Evolutionary conservation across 2,329 filamentous ascomycete species (phyloP), one percentile per base, ranked within the genome.

Genomic region (Aspergillus ibericus): DNA sequence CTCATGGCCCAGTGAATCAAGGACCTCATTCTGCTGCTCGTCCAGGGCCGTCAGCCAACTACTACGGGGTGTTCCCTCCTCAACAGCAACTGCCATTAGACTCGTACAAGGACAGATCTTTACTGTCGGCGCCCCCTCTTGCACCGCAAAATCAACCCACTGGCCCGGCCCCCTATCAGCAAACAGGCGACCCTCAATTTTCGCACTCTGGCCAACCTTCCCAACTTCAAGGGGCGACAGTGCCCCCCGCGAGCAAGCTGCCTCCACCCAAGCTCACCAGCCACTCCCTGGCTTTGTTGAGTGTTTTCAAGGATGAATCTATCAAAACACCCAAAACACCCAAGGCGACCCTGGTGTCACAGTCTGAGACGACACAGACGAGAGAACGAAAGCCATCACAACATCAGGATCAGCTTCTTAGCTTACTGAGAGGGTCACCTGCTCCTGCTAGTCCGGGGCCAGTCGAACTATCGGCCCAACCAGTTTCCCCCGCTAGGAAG

Each of bases 191-290:
- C 59, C 77, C 76, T 40, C 72, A 79, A 62, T 78, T 81, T 68
- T 71, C 74, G 34, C 73, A 75, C 56, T 68, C 69, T 38, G 66
- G 73, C 20, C 75, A 72, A 32, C 60, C 64, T 32, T 62, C 70
- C 40, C 70, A 72, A 42, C 53, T 73, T 52, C 75, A 77, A 56
- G 76, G 76, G n/a, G 77, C 79, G 40, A 71, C 74, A 35, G 78
- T 82, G 29, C 85, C 85, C 1, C 79, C 82, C 34, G 83, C 85
- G 71, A 85, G 64, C 68, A 83, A 83, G 53, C 68, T 88, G 22
- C 85, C 85, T 15, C 78, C 81, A 38, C 84, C 84, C 6, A 83
- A 81, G 61, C 78, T 88, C 32, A 86, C 78, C 35, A 80, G 79
- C 12, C 85, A 88, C 68, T 80, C 83, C 1, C 76, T 83, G 58